A percentile compares a stretch with the other conserved stretches of the same genome.
phyloP scores from a whole-genome alignment of 1,284 basidiomycete species.

The Sphaerobolus stellatus region DNA sequence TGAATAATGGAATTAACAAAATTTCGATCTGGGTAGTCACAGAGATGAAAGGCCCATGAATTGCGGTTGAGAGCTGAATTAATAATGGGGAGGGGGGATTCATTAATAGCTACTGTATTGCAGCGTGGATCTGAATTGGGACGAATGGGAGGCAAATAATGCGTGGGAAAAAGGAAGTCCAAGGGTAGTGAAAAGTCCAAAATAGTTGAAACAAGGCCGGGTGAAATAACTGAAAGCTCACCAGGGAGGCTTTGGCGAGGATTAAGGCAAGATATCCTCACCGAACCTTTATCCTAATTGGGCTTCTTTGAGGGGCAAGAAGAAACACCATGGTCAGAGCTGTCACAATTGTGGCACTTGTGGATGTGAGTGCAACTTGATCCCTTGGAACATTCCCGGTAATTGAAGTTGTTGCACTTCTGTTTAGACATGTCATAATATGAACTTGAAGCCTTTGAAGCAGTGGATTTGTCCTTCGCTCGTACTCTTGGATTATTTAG shows the following conservation, averaged over 20 bases:
- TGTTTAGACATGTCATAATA: neutral
- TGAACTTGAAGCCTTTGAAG: too few species aligned
- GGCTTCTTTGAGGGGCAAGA: slow-evolving; percentile 2
- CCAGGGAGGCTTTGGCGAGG: neutral
- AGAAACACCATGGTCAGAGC: neutral
- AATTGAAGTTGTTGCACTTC: slow-evolving; percentile 3
- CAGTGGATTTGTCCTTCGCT: neutral
- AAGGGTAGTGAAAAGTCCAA: neutral
- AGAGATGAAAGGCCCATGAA: too few species aligned
- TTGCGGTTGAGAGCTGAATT: too few species aligned
- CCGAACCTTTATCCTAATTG: neutral
- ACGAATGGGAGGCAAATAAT: too few species aligned
- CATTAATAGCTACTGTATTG: too few species aligned
- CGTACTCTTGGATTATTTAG: neutral
- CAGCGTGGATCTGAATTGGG: too few species aligned
- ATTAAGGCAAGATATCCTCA: neutral
- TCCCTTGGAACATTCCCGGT: neutral
- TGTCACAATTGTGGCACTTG: slow-evolving; percentile 1
- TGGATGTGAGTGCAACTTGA: neutral
- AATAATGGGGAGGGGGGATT: too few species aligned
- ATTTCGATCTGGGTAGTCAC: too few species aligned
- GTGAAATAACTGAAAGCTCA: neutral
- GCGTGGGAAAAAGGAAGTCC: neutral
- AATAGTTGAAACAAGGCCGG: too few species aligned
- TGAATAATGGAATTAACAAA: too few species aligned